Base-by-base conservation (phyloP, 2,329 filamentous ascomycete species). In the Davidsoniella virescens region DNA sequence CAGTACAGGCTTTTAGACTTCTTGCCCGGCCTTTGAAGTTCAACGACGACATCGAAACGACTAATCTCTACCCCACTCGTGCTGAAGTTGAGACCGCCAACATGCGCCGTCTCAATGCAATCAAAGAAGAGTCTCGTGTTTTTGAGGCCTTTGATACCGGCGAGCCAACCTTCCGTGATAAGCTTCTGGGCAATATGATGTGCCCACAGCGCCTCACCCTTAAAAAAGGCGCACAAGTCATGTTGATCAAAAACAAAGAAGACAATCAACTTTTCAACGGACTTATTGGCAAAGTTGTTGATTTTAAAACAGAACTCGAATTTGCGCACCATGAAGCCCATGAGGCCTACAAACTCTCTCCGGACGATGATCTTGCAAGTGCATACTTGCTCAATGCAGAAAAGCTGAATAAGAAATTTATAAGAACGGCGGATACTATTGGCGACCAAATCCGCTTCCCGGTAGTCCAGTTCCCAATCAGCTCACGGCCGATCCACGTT, bases 221-320 rank as follows among this genome's bases (percentile, higher is more conserved):
- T 26, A 96, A 95, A 64, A 82, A 92, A 55, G 86, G 87, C 8
- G 86, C 92, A 0, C 93, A 98, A 62, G 93, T 98, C 42, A 98
- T 98, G 92, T 70, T 98, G n/a, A 95, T 98, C 71, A 98, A 98
- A 65, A 98, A 98, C 59, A 82, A 96, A 67, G 92, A 98, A 60
- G 87, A 94, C 38, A 81, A 78, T 0, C 36, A 41, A 20, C 73
- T 98, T 0, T 92, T 96, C 57, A 98, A 98, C 60, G 92, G 92
- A 4, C 94, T 90, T 0, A 71, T 98, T 8, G 92, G 92, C 20
- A 88, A 84, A 54, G 83, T 98, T 4, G 73, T 82, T 10, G 78
- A 74, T 5, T 94, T 94, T 64, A 88, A 87, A 63, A 70, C 60
- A 14, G 65, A 71, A 54, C 56, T 57, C 10, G 62, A 63, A 10